These are phyloP conservation scores for Juglanconis juglandina DNA, from an alignment of 2,329 filamentous ascomycete genomes.

Conservation along the genomic window DNA sequence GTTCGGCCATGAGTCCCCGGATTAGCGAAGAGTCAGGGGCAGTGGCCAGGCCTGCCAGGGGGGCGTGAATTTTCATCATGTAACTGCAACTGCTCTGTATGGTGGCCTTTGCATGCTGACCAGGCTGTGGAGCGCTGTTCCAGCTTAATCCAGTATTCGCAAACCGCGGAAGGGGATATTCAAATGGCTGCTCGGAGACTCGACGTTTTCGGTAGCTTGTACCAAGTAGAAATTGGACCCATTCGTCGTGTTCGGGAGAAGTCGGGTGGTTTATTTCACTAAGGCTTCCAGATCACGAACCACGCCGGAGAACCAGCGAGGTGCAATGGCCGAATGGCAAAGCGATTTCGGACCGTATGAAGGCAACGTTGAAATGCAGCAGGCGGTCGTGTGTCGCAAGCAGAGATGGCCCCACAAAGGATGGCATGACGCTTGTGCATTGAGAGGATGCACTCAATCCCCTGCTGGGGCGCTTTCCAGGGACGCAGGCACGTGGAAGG, in stretches of 20 bases:
- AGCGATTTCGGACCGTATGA: background rate
- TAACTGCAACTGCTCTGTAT: constrained; percentile 17
- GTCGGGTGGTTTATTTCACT: constrained; percentile 1
- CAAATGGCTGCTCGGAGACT: background rate
- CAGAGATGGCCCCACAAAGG: background rate
- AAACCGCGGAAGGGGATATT: constrained; percentile 9
- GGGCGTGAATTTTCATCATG: constrained; percentile 8
- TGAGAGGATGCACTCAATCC: background rate
- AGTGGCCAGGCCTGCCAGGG: background rate
- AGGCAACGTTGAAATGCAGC: background rate
- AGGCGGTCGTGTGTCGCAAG: background rate
- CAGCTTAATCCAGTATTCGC: constrained; percentile 3
- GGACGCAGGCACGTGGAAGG: background rate
- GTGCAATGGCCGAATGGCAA: background rate
- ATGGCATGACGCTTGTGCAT: background rate
- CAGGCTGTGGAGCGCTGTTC: constrained; percentile 11
- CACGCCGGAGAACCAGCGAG: background rate
- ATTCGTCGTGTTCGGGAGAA: constrained; percentile 5
- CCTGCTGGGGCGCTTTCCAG: background rate
- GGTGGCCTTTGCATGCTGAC: background rate
- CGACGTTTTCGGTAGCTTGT: background rate
- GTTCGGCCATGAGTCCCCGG: background rate
- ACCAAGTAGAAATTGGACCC: background rate
- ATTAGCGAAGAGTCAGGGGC: background rate
- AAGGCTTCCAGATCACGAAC: background rate